These are phyloP conservation scores for Sphaerulina vaccinii DNA, from an alignment of 2,329 filamentous ascomycete genomes.

Conservation along the genomic window DNA sequence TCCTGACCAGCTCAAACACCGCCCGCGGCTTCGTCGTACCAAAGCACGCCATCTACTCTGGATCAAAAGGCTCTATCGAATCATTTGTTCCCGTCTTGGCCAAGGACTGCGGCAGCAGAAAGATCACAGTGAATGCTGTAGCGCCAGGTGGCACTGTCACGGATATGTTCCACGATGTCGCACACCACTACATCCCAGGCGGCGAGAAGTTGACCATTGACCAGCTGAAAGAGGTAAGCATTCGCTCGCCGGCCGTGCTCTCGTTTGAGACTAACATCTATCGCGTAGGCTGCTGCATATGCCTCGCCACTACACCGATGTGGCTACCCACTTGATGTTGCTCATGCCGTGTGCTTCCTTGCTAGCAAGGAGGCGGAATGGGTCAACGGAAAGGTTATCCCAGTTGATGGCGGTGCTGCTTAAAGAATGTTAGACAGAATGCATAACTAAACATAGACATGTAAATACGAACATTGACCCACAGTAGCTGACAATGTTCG, in stretches of 20 bases:
- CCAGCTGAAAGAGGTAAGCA: slow-evolving; percentile 38
- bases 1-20: slow-evolving; percentile 53
- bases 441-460: background rate
- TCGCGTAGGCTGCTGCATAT: slow-evolving; percentile 40
- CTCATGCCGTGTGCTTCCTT: slow-evolving; percentile 59
- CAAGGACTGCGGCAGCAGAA: slow-evolving; percentile 55
- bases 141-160: slow-evolving; percentile 57
- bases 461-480: too few relatives aligned
- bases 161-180: slow-evolving; percentile 59
- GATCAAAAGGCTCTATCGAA: slow-evolving; percentile 60
- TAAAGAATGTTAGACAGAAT: background rate
- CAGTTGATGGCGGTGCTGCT: slow-evolving; percentile 21
- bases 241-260: background rate
- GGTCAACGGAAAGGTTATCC: slow-evolving; percentile 50
- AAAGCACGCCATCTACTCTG: slow-evolving; percentile 53
- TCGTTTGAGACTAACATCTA: background rate
- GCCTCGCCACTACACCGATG: slow-evolving; percentile 59
- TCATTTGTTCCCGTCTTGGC: slow-evolving; percentile 56
- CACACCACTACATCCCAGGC: slow-evolving; percentile 58
- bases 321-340: slow-evolving; percentile 63
- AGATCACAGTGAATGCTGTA: slow-evolving; percentile 54
- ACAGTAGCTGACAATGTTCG: too few relatives aligned
- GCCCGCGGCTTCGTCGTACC: slow-evolving; percentile 52
- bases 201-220: slow-evolving; percentile 48
- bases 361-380: slow-evolving; percentile 54